Conservation (phyloP, 345 rosid genomes). For the Hibiscus mutabilis region DNA sequence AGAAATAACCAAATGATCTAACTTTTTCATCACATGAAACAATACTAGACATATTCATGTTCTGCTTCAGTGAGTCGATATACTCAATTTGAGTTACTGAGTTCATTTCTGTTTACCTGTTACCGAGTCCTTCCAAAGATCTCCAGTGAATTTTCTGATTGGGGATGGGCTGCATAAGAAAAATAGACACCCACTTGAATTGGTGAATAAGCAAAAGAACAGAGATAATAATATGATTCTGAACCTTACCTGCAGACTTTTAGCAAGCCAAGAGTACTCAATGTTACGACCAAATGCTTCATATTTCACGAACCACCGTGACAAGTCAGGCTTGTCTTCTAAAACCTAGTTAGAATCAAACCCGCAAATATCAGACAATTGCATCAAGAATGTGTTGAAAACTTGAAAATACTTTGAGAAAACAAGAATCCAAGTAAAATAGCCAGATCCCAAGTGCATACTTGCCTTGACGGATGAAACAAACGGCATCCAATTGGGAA, state of each 20-base stretch:
- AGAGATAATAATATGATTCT: not conserved
- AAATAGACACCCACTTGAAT: not conserved
- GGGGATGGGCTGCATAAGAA: not conserved
- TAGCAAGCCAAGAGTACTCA: slow-evolving; percentile 89
- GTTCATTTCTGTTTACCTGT: not conserved
- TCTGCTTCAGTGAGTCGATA: too few relatives aligned
- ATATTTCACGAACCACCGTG: slow-evolving; percentile 74
- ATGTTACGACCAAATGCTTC: slow-evolving; percentile 77
- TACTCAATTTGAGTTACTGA: not conserved
- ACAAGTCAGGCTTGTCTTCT: slow-evolving; percentile 71
- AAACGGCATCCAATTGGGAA: slow-evolving; percentile 90
- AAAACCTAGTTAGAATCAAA: slow-evolving; percentile 37
- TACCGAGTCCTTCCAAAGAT: slow-evolving; percentile 10
- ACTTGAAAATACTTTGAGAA: not conserved
- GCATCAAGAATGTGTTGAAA: too few relatives aligned
- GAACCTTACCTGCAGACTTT: slow-evolving; percentile 71
- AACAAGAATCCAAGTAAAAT: not conserved
- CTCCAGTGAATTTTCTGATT: slow-evolving; percentile 13
- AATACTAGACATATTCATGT: too few relatives aligned
- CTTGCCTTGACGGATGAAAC: slow-evolving; percentile 79
- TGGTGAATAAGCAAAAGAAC: not conserved
- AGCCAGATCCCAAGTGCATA: not conserved
- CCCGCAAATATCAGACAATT: not conserved
- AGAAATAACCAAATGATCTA: not conserved
- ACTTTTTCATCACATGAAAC: not conserved